These are phyloP conservation scores for Miamiensis avidus DNA, from an alignment of 169 alveolate genomes.

Conservation along the genomic window DNA sequence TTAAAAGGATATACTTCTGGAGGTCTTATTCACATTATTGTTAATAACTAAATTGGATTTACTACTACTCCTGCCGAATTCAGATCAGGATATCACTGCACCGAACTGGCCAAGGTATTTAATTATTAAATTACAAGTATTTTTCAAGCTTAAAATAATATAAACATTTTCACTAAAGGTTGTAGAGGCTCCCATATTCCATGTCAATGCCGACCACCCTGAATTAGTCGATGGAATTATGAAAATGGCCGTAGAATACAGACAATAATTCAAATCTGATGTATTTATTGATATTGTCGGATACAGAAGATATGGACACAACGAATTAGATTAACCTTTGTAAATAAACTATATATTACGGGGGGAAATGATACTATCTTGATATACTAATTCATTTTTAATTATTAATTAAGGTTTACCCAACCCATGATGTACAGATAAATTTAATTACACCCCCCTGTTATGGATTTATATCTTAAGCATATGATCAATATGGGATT, in stretches of 20 bases:
- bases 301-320: conserved; percentile 92
- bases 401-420: conserved; percentile 77
- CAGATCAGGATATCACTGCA: conserved; percentile 89
- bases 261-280: conserved; percentile 87
- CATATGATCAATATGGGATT: conserved; percentile 77
- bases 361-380: neutral
- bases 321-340: conserved; percentile 94
- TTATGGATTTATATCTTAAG: conserved; percentile 78
- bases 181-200: conserved; percentile 92
- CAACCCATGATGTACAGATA: conserved; percentile 91
- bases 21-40: conserved; percentile 90
- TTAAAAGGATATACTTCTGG: conserved; percentile 88
- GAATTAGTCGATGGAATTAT: conserved; percentile 90
- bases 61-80: conserved; percentile 93
- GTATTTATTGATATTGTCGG: conserved; percentile 93
- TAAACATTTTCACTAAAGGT: conserved; percentile 75
- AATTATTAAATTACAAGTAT: too few relatives aligned
- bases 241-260: conserved; percentile 89
- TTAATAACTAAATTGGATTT: conserved; percentile 94
- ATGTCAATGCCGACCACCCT: conserved; percentile 94
- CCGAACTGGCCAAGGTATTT: conserved; percentile 65
- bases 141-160: too few relatives aligned
- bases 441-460: conserved; percentile 84
- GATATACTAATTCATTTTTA: neutral
- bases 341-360: neutral